Conservation (phyloP, 768 basidiomycete species). For the Lactarius tabidus region DNA sequence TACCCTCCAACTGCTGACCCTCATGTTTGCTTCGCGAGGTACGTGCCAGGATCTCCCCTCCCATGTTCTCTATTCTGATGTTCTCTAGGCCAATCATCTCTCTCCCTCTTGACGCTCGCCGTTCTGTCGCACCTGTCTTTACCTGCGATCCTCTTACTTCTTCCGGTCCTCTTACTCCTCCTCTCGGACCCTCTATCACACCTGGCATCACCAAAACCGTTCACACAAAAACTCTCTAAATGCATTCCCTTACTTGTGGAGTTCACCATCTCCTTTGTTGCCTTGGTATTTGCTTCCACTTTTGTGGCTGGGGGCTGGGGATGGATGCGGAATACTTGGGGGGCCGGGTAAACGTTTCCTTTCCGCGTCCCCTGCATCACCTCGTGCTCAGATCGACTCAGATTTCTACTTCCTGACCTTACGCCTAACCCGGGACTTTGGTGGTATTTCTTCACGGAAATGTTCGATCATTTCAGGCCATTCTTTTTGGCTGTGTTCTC, state of each 20-base stretch:
- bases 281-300: constrained; percentile 49
- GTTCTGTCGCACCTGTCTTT: constrained; percentile 67
- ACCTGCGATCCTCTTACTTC: constrained; percentile 64
- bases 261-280: constrained; percentile 47
- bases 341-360: constrained; percentile 58
- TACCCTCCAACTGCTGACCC: constrained; percentile 55
- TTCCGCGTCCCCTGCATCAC: constrained; percentile 2
- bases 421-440: constrained; percentile 93
- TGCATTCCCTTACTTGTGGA: constrained; percentile 41
- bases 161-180: constrained; percentile 65
- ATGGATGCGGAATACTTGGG: constrained; percentile 83
- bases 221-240: constrained; percentile 24
- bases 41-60: constrained; percentile 13
- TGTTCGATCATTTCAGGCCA: constrained; percentile 96
- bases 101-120: constrained; percentile 63
- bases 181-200: constrained; percentile 58
- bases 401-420: constrained; percentile 79
- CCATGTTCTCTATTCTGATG: background rate
- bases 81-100: constrained; percentile 50
- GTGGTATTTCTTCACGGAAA: constrained; percentile 99
- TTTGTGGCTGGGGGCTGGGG: constrained; percentile 55
- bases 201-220: constrained; percentile 54
- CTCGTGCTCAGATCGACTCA: constrained; percentile 32
- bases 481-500: constrained; percentile 96
- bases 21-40: constrained; percentile 74